phyloP scores from a whole-genome alignment of 768 basidiomycete species.

The Mycena crocata region DNA sequence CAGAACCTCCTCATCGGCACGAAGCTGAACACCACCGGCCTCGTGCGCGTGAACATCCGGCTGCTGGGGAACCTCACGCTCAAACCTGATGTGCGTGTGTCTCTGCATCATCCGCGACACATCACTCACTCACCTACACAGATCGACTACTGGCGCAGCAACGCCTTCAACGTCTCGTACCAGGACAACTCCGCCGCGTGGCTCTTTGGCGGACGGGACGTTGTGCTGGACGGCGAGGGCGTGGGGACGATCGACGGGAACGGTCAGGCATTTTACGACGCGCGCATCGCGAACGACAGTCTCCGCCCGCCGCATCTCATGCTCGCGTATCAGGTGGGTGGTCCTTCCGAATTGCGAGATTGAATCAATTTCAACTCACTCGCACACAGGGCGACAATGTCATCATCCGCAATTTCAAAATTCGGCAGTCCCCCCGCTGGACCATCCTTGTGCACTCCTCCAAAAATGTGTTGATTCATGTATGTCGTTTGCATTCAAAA shows the following conservation, averaged over 20 bases:
- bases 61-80: slow-evolving; percentile 6
- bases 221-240: slow-evolving; percentile 5
- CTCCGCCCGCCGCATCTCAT: slow-evolving; percentile 2
- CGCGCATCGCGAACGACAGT: slow-evolving; percentile 1
- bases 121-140: not conserved
- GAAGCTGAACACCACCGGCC: not conserved
- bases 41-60: not conserved
- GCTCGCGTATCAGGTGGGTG: not conserved
- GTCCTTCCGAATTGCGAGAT: not conserved
- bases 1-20: not conserved
- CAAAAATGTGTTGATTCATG: not conserved
- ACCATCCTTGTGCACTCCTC: slow-evolving; percentile 2
- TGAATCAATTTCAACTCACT: not conserved
- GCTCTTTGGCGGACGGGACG: not conserved
- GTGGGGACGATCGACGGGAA: not conserved
- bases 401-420: slow-evolving; percentile 1
- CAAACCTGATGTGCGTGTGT: not conserved
- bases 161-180: slow-evolving; percentile 6
- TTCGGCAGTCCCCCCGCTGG: not conserved
- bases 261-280: slow-evolving; percentile 4
- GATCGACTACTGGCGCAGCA: slow-evolving; percentile 1
- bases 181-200: not conserved
- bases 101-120: too few species aligned
- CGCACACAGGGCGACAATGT: not conserved
- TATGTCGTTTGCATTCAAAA: too few species aligned